Conservation (phyloP, 2,329 filamentous ascomycete species). For the Didymella pomorum region DNA sequence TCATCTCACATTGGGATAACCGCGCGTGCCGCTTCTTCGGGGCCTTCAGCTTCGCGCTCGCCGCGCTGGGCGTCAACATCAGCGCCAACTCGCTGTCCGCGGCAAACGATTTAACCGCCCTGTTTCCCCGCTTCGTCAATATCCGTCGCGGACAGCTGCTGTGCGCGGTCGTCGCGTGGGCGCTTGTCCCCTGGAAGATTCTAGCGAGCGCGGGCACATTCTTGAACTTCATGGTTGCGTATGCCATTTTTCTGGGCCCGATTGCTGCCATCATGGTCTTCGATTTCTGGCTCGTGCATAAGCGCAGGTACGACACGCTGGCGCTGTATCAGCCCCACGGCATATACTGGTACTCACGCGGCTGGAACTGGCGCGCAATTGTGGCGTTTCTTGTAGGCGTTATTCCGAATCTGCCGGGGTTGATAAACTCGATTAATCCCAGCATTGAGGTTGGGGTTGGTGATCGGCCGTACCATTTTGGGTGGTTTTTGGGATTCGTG, state of each 20-base stretch:
- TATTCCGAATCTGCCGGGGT: conserved; percentile 64
- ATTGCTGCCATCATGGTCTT: conserved; percentile 67
- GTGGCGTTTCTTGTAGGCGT: conserved; percentile 66
- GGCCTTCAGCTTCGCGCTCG: conserved; percentile 56
- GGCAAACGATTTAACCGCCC: conserved; percentile 62
- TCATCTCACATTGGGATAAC: conserved; percentile 50
- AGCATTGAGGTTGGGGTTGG: conserved; percentile 57
- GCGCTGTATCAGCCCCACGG: conserved; percentile 61
- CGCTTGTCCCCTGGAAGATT: conserved; percentile 58
- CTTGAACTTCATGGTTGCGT: conserved; percentile 70
- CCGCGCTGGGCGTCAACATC: conserved; percentile 63
- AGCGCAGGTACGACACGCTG: conserved; percentile 58
- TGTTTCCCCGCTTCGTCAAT: conserved; percentile 63
- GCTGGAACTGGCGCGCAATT: conserved; percentile 68
- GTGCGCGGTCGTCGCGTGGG: conserved; percentile 55
- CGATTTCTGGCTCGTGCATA: conserved; percentile 68
- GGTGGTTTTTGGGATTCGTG: conserved; percentile 71
- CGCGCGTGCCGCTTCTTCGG: conserved; percentile 54
- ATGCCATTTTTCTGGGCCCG: conserved; percentile 70
- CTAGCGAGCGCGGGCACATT: conserved; percentile 53
- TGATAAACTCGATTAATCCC: conserved; percentile 56
- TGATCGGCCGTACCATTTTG: conserved; percentile 66
- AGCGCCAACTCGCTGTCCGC: conserved; percentile 62
- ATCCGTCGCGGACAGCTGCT: conserved; percentile 59
- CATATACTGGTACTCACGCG: conserved; percentile 61